Conservation (phyloP, 495 filamentous ascomycete genomes). For the Neurospora cerealis region DNA sequence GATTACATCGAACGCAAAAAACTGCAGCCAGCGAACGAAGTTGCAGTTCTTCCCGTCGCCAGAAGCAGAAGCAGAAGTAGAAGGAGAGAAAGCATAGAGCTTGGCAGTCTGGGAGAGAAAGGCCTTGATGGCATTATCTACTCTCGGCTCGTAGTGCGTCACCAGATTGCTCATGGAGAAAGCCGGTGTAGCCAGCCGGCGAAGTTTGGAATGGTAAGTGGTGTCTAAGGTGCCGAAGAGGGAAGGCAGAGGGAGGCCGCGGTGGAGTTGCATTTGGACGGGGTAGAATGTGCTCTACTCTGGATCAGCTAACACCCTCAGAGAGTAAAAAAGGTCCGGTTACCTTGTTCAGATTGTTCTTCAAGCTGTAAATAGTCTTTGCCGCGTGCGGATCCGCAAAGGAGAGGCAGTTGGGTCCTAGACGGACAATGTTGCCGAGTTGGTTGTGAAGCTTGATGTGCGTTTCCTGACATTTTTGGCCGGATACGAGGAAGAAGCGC, state of each 20-base stretch:
- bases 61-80: neutral
- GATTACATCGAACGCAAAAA: constrained; percentile 52
- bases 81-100: constrained; percentile 20
- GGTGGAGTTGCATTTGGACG: constrained; percentile 13
- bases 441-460: constrained; percentile 20
- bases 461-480: constrained; percentile 5
- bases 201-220: constrained; percentile 16
- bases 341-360: constrained; percentile 18
- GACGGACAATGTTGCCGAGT: constrained; percentile 26
- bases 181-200: constrained; percentile 29
- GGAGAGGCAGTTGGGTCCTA: constrained; percentile 26
- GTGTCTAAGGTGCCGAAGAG: constrained; percentile 21
- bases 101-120: constrained; percentile 31
- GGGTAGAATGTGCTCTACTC: constrained; percentile 16
- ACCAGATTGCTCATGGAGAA: constrained; percentile 47
- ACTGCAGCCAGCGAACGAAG: constrained; percentile 46
- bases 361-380: constrained; percentile 14
- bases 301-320: neutral
- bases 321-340: neutral
- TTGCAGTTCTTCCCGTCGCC: constrained; percentile 25
- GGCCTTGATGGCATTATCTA: constrained; percentile 41
- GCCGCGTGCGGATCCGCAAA: constrained; percentile 18
- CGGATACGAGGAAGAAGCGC: constrained; percentile 8
- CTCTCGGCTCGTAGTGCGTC: constrained; percentile 41
- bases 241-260: constrained; percentile 8